These are phyloP conservation scores for Endothia cerciana DNA, from an alignment of 2,329 filamentous ascomycete genomes.

Conservation along the genomic window DNA sequence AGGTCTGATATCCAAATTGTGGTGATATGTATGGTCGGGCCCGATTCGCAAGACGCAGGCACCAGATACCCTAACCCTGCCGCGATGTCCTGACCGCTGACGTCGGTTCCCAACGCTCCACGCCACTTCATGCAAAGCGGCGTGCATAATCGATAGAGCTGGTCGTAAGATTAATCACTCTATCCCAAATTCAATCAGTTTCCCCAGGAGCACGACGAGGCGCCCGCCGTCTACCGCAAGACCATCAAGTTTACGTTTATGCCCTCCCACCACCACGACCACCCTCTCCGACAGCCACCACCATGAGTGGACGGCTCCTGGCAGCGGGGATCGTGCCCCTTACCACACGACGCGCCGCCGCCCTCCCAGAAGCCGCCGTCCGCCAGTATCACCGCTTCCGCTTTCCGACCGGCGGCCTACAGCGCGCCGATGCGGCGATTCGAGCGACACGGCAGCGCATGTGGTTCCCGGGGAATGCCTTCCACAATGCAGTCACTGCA, in stretches of 20 bases:
- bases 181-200: constrained; percentile 3
- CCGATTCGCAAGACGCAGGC: not conserved
- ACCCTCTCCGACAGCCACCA: constrained; percentile 35
- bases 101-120: constrained; percentile 19
- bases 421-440: constrained; percentile 66
- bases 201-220: not conserved
- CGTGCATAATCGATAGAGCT: constrained; percentile 22
- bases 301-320: constrained; percentile 75
- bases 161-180: constrained; percentile 12
- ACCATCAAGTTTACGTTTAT: constrained; percentile 23
- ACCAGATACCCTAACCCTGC: constrained; percentile 15
- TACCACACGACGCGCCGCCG: constrained; percentile 60
- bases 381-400: constrained; percentile 64
- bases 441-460: constrained; percentile 65
- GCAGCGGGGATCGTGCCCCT: constrained; percentile 72
- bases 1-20: no score
- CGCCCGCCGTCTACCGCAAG: not conserved
- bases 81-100: constrained; percentile 1
- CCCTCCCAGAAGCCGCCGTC: constrained; percentile 42
- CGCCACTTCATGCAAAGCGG: constrained; percentile 21
- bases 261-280: constrained; percentile 22
- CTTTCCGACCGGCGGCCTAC: constrained; percentile 69
- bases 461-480: constrained; percentile 81
- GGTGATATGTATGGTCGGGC: not conserved
- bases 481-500: constrained; percentile 75